Conservation (phyloP, 305 asterid genomes). For the Fraxinus latifolia region DNA sequence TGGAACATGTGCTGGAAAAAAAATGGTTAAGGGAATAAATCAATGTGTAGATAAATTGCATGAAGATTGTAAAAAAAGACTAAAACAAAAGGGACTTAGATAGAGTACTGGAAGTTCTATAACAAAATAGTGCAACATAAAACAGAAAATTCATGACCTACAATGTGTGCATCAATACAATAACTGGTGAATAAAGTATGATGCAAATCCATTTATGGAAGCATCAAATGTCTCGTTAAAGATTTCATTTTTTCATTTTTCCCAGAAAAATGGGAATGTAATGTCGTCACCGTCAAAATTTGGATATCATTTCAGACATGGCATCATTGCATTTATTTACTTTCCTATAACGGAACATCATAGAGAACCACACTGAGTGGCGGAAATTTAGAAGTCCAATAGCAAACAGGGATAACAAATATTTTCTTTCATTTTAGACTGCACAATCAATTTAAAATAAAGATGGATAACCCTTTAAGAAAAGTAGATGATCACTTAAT, state of each 20-base stretch:
- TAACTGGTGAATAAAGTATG: constrained; percentile 18
- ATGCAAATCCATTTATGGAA: constrained; percentile 4
- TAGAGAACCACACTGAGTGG: constrained; percentile 13
- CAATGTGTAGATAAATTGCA: neutral
- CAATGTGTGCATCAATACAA: neutral
- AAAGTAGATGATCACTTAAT: constrained; percentile 22
- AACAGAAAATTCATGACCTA: neutral
- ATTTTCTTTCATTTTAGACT: neutral
- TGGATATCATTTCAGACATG: constrained; percentile 18
- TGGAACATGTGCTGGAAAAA: neutral
- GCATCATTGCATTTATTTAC: neutral
- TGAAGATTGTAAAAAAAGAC: neutral
- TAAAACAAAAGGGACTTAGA: neutral
- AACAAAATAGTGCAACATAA: constrained; percentile 11
- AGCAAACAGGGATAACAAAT: neutral
- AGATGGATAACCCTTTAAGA: constrained; percentile 6
- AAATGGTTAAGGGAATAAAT: neutral
- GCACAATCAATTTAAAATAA: neutral
- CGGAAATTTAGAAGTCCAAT: constrained; percentile 1
- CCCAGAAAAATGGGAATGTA: neutral
- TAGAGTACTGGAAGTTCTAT: constrained; percentile 8
- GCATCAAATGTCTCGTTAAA: constrained; percentile 7
- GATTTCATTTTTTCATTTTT: neutral
- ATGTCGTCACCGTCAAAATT: neutral
- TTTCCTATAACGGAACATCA: constrained; percentile 11